Evolutionary conservation across 2,329 filamentous ascomycete genomes (phyloP).

Genomic region (Bisporella sp.): DNA sequence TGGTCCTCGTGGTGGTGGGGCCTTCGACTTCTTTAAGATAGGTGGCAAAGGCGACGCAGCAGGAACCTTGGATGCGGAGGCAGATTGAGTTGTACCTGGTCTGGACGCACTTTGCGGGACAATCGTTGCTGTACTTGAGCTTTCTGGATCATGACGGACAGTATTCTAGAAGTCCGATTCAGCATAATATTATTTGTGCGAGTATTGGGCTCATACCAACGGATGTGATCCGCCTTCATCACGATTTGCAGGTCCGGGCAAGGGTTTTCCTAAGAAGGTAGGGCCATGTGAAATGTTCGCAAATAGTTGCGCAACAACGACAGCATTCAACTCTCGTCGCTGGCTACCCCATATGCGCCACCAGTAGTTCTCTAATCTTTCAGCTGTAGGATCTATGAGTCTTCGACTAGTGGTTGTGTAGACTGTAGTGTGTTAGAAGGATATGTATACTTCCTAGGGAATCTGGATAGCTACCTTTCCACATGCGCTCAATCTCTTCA

Average conservation of each 20-base stretch:
- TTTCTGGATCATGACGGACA: conserved; percentile 12
- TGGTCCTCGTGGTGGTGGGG: conserved; percentile 44
- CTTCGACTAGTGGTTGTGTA: conserved; percentile 54
- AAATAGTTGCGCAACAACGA: conserved; percentile 47
- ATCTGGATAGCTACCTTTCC: conserved; percentile 42
- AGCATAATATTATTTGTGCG: conserved; percentile 13
- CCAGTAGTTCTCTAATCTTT: conserved; percentile 58
- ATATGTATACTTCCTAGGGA: not conserved
- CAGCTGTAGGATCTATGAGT: conserved; percentile 54
- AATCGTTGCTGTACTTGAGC: conserved; percentile 17
- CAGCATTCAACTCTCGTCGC: conserved; percentile 40
- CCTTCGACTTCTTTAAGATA: conserved; percentile 53
- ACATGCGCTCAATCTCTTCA: conserved; percentile 48
- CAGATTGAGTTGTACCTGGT: conserved; percentile 15
- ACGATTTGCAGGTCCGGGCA: conserved; percentile 45
- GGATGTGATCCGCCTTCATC: conserved; percentile 37
- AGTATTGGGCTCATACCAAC: conserved; percentile 33
- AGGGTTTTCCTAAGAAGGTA: conserved; percentile 41
- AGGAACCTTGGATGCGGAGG: not conserved
- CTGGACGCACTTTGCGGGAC: conserved; percentile 8
- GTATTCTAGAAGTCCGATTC: conserved; percentile 15
- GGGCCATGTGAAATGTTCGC: conserved; percentile 51
- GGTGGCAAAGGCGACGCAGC: conserved; percentile 36
- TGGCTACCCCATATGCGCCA: conserved; percentile 57
- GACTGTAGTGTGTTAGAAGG: conserved; percentile 33